Base-by-base conservation (phyloP, 2,329 filamentous ascomycete species). In the Gliomastix tumulicola region DNA sequence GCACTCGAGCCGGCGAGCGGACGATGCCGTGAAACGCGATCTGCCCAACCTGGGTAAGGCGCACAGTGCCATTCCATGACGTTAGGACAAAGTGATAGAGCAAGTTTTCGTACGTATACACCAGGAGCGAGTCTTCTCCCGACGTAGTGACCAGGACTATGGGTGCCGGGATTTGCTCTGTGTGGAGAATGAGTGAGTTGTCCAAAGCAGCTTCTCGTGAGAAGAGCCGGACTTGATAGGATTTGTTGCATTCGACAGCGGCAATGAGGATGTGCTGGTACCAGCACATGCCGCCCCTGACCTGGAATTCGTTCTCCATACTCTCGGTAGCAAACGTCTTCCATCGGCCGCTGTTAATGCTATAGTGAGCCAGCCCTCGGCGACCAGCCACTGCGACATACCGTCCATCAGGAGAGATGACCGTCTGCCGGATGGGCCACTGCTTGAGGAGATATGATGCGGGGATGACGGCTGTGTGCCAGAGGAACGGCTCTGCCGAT, bases 11-110 rank as follows among this genome's bases (percentile, higher is more conserved):
- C 10, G 92, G 92, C 23, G 92, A 94, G 49, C 92, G 74, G 30
- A 98, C 89, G 43, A 98, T 96, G 32, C 92, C 92, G 56, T 98
- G 86, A 49, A 98, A 92, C 11, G 88, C 90, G 51, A 98, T 98
- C 56, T 97, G 92, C 9, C 94, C 92, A n/a, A 97, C 89, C 54
- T 94, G 88, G 7, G 94, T 76, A 21, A 97, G 72, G 30, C 80
- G 82, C 22, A 94, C 75, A 17, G 80, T 66, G 13, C 71, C 80
- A n/a, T 75, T 70, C 17, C 78, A 71, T 1, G 79, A 74, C 0
- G 85, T 80, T 44, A 98, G 90, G 41, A 98, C 80, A 56, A 88
- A 98, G 56, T 98, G 92, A 53, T 96, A 92, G 13, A 98, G 72
- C 10, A 94, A 74, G 56, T 98, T 98, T 55, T 97, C 90, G 56